Conservation (phyloP, 495 filamentous ascomycete species). For the Penicillium simplicissimum region DNA sequence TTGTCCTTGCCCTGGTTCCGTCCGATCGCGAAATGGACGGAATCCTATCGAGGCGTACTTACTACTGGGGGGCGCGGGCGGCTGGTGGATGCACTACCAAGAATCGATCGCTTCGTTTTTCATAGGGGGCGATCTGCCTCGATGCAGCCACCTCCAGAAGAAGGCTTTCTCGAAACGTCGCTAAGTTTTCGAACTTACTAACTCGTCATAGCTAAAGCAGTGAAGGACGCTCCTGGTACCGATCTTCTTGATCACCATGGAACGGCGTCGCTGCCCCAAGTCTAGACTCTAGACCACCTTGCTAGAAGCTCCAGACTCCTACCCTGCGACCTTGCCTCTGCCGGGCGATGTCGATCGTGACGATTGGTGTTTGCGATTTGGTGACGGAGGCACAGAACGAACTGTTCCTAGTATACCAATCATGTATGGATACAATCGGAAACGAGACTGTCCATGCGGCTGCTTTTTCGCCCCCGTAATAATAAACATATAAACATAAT, state of each 20-base stretch:
- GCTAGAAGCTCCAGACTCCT: neutral
- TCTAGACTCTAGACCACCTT: slow-evolving; percentile 7
- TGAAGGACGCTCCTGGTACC: slow-evolving; percentile 3
- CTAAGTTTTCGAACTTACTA: too few relatives aligned
- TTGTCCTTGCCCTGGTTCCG: neutral
- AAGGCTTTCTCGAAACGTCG: too few relatives aligned
- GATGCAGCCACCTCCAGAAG: too few relatives aligned
- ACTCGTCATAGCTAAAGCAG: slow-evolving; percentile 14
- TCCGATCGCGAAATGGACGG: neutral
- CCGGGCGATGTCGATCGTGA: neutral
- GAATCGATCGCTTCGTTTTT: slow-evolving; percentile 3
- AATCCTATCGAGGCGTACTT: neutral
- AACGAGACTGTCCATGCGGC: too few relatives aligned
- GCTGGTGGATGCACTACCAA: neutral
- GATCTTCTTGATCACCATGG: slow-evolving; percentile 14
- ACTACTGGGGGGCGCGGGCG: too few relatives aligned
- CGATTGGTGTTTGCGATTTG: neutral
- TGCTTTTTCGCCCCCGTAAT: too few relatives aligned
- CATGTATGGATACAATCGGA: neutral
- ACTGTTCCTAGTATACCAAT: neutral
- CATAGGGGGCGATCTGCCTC: too few relatives aligned
- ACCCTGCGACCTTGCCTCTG: neutral
- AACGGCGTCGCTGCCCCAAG: neutral
- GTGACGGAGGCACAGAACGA: neutral
- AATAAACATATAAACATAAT: too few relatives aligned